A percentile compares a stretch with the other conserved stretches of the same genome.
Evolutionary conservation across 176 grass and related monocot species (phyloP).

Genomic region (Aegilops tauschii): DNA sequence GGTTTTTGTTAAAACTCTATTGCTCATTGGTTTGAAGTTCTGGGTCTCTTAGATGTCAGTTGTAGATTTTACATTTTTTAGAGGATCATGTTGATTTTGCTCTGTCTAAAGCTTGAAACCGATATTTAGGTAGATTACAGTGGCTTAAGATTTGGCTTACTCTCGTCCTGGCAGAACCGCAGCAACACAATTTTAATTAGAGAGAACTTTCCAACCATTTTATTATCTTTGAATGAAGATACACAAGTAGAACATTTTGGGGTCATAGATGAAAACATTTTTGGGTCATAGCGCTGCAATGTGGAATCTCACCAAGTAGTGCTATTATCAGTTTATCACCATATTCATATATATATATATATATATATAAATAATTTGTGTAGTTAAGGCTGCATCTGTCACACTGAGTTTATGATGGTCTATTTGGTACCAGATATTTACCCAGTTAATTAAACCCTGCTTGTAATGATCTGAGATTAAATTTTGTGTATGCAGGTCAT

Average conservation of each 20-base stretch:
- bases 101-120: too few species aligned
- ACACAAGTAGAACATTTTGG: background rate
- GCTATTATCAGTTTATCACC: too few species aligned
- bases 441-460: background rate
- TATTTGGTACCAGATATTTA: background rate
- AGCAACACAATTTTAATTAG: background rate
- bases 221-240: background rate
- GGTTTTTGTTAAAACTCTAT: too few species aligned
- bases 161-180: background rate
- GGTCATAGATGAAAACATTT: background rate
- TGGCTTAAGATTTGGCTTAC: background rate
- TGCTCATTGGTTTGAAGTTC: background rate
- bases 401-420: background rate
- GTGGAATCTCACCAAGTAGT: background rate
- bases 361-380: background rate
- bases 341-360: background rate
- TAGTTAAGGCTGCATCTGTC: background rate
- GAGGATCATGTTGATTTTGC: too few species aligned
- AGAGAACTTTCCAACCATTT: background rate
- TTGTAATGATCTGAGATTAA: background rate
- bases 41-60: background rate
- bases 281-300: background rate
- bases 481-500: conserved; percentile 34
- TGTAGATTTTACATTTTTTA: background rate
- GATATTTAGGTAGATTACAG: background rate